A percentile compares a stretch with the other conserved stretches of the same genome.
phyloP scores from a whole-genome alignment of 208 protist genomes.

The Angomonas ambiguus region DNA sequence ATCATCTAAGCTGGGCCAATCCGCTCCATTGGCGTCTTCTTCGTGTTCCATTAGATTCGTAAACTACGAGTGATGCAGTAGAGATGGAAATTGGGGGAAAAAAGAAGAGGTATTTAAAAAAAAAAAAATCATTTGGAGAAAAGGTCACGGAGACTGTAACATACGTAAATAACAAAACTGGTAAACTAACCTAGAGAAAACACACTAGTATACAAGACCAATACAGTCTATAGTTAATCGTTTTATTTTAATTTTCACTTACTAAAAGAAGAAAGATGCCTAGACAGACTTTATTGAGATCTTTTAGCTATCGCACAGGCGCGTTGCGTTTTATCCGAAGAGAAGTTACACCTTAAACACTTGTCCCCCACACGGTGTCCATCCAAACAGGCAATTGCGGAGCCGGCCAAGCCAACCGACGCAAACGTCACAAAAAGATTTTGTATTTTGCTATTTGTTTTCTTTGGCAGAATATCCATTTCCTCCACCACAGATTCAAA shows the following conservation, averaged over 20 bases:
- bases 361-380: slow-evolving; percentile 40
- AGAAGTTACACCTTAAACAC: slow-evolving; percentile 79
- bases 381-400: slow-evolving; percentile 43
- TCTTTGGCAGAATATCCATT: slow-evolving; percentile 63
- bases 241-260: slow-evolving; percentile 6
- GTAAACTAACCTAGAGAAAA: slow-evolving; percentile 6
- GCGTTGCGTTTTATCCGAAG: slow-evolving; percentile 72
- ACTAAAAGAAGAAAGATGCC: neutral
- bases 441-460: slow-evolving; percentile 46
- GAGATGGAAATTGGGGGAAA: slow-evolving; percentile 9
- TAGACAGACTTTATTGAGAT: slow-evolving; percentile 1
- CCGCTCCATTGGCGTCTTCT: neutral
- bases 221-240: slow-evolving; percentile 2
- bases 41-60: neutral
- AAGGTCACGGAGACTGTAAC: too few relatives aligned
- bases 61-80: slow-evolving; percentile 11
- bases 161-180: slow-evolving; percentile 17
- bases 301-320: slow-evolving; percentile 54
- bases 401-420: slow-evolving; percentile 47
- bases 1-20: slow-evolving; percentile 10
- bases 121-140: too few relatives aligned
- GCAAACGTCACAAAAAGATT: slow-evolving; percentile 79
- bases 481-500: slow-evolving; percentile 41
- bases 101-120: slow-evolving; percentile 11
- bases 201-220: neutral